Evolutionary conservation across 2,329 filamentous ascomycete species (phyloP), one percentile per base, ranked within the genome.

Genomic region (Madurella mycetomatis): DNA sequence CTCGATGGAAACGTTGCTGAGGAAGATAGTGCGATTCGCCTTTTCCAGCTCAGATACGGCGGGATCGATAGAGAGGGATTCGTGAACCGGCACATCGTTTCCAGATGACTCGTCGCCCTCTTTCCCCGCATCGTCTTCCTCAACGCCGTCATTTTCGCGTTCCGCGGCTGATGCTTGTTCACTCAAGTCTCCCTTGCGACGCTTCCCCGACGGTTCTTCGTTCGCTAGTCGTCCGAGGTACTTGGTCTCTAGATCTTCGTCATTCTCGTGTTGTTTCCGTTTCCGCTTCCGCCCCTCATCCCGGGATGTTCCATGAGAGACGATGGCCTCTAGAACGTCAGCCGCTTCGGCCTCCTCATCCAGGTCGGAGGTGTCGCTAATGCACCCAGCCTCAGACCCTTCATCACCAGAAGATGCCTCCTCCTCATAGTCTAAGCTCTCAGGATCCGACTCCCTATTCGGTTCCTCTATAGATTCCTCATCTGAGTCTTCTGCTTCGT

Each of bases 21-120:
- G 76, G 73, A 97, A 99, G 41, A 97, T 84, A 7, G 94, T 99
- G 53, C 94, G 87, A 54, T 83, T 82, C 9, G 92, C 88, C 74
- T 95, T 96, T 54, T 95, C 89, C 2, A 95, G 65, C 60, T 95
- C 88, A 18, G 76, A 73, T 45, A 63, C 74, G 70, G 78, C 84
- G 72, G 74, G 79, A 68, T 73, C 71, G 51, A 73, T 76, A 60
- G 68, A 70, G 40, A 82, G 74, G 52, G 78, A 83, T 66, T 85
- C 84, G 63, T 87, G 84, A 41, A 81, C 71, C 4, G 78, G 76
- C 9, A 71, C 60, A 7, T 70, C 71, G 18, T 76, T 73, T 13
- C 74, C 72, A 4, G 68, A 68, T 11, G 67, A 66, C 8, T 70
- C 67, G 19, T 61, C 61, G 8, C 61, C 65, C 9, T 65, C 65